These are phyloP conservation scores for Haplosporangium sp. DNA, from an alignment of 371 early-diverging fungal species.

Conservation along the genomic window DNA sequence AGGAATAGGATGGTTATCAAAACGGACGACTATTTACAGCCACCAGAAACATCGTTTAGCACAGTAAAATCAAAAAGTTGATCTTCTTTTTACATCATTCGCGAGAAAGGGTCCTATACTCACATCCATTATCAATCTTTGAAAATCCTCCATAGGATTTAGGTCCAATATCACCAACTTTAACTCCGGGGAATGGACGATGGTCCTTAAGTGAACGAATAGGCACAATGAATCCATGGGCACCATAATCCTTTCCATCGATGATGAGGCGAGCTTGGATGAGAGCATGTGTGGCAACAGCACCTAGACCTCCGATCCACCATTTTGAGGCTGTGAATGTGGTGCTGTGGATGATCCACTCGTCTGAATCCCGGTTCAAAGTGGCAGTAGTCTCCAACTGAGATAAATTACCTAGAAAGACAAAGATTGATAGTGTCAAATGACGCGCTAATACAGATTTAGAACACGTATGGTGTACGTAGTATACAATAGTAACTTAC, in stretches of 20 bases:
- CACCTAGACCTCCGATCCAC: conserved; percentile 90
- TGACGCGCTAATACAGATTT: too few relatives aligned
- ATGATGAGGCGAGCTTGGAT: conserved; percentile 89
- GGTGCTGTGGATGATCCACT: conserved; percentile 82
- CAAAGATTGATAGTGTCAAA: neutral
- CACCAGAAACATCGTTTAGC: conserved; percentile 55
- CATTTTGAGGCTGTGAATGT: conserved; percentile 60
- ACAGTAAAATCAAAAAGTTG: too few relatives aligned
- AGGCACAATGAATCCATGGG: conserved; percentile 88
- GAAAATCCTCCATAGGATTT: conserved; percentile 80
- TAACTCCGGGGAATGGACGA: conserved; percentile 71
- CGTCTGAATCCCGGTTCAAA: conserved; percentile 77
- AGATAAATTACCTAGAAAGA: conserved; percentile 78
- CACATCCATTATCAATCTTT: conserved; percentile 87
- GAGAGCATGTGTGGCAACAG: conserved; percentile 78
- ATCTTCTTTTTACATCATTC: too few relatives aligned
- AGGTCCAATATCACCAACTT: conserved; percentile 91
- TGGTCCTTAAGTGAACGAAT: conserved; percentile 81
- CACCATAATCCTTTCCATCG: conserved; percentile 79
- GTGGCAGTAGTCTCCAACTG: conserved; percentile 90
- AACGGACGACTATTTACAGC: conserved; percentile 70
- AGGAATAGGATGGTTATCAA: conserved; percentile 80
- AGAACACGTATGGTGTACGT: too few relatives aligned
- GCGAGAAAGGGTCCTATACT: conserved; percentile 10
- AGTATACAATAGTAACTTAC: conserved; percentile 11